Conservation (phyloP, 257 asterid species). For the Anisodus acutangulus region DNA sequence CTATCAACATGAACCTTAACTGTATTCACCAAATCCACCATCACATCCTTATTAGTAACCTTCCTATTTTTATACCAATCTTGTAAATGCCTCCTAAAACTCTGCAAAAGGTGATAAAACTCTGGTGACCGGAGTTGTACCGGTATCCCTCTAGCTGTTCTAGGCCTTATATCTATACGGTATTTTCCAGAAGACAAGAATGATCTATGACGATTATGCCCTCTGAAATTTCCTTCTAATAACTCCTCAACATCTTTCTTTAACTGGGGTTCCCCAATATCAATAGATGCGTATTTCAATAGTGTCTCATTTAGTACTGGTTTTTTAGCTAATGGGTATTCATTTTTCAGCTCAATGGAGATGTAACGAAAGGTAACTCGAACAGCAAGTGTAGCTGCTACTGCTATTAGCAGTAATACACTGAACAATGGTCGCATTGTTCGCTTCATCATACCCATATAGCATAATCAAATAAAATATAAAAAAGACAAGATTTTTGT, state of each 20-base stretch:
- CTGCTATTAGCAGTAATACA: constrained; percentile 53
- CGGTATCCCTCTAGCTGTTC: constrained; percentile 59
- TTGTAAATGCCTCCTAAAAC: constrained; percentile 55
- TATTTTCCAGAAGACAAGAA: constrained; percentile 73
- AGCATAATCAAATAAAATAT: neutral
- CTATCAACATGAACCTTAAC: constrained; percentile 45
- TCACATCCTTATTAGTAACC: constrained; percentile 43
- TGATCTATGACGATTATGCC: constrained; percentile 71
- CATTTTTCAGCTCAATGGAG: constrained; percentile 52
- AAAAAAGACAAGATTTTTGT: neutral
- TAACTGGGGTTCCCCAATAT: constrained; percentile 62
- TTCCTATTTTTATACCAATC: constrained; percentile 79
- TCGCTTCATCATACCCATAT: constrained; percentile 58
- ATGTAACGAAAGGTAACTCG: constrained; percentile 54
- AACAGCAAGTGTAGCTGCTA: constrained; percentile 56
- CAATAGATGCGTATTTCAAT: constrained; percentile 63
- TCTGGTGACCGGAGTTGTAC: constrained; percentile 72
- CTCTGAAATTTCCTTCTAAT: constrained; percentile 68
- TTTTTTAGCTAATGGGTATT: constrained; percentile 37
- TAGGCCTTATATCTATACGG: constrained; percentile 50
- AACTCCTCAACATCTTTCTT: constrained; percentile 76
- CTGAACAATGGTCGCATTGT: constrained; percentile 62
- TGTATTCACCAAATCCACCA: constrained; percentile 54
- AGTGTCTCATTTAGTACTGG: constrained; percentile 67
- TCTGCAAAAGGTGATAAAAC: constrained; percentile 69